Base-by-base conservation (phyloP, 805 yeast genomes). In the Starmerella etchellsii region DNA sequence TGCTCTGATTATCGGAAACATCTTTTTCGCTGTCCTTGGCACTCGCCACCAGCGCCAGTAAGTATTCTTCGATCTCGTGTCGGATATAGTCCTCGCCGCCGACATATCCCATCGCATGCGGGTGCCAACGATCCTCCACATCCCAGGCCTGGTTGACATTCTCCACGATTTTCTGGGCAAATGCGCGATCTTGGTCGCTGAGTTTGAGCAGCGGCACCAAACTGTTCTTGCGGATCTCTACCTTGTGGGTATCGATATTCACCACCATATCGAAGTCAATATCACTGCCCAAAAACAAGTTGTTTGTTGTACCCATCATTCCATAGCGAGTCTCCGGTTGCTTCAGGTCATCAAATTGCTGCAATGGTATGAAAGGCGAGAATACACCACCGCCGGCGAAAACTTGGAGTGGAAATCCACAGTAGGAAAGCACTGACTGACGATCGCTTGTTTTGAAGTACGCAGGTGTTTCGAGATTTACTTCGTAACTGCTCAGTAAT, bases 361-460 rank as follows among this genome's bases (percentile, higher is more conserved):
- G 98, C 41, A 91, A 64, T 0, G 97, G 94, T n/a, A 87, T 69
- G 61, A 88, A 91, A 2, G 98, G 97, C 51, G 80, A 78, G 68
- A 93, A 87, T 44, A 88, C 69, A 1, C 93, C 85, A 33, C 93
- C 93, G 50, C 74, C 72, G 37, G 84, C 84, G 60, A 91, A 91
- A 1, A 85, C 59, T 51, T 80, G 87, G 37, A 91, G 64, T 0
- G 98, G 98, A 25, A 91, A 65, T 0, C 97, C 98, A 54, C 84
- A 71, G 56, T 83, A 91, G 26, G 72, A 63, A 30, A 88, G 62
- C 56, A 87, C 68, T 0, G 95, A 81, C 47, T 70, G 68, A 37
- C 95, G 64, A 58, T 84, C 87, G 43, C 82, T 78, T 5, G 94
- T 74, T 50, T 74, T 77, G 45, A 88, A 67, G 13, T 84, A 73